phyloP scores from a whole-genome alignment of 2,329 filamentous ascomycete species.

The Ophiostoma quercus region DNA sequence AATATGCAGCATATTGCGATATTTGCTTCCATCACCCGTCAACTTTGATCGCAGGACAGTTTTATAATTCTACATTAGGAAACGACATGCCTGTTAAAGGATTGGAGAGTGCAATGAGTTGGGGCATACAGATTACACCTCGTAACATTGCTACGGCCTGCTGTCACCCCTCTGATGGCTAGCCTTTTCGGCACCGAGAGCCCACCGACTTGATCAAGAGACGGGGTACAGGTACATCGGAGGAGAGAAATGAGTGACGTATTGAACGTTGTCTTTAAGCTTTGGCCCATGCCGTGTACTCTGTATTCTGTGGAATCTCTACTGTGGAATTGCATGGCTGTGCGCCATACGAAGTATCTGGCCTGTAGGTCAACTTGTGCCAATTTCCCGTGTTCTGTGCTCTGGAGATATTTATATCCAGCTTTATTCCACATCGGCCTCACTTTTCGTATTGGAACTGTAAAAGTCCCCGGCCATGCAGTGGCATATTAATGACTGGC shows the following conservation, averaged over 20 bases:
- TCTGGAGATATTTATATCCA: background rate
- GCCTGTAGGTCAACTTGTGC: background rate
- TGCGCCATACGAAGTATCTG: background rate
- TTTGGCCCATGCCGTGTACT: background rate
- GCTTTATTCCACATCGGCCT: background rate
- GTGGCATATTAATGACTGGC: background rate
- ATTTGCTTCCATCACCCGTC: background rate
- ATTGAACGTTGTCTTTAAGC: background rate
- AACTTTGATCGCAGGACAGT: background rate
- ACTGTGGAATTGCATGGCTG: background rate
- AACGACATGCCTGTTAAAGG: background rate
- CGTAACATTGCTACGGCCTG: background rate
- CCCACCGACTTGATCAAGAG: background rate
- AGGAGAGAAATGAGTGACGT: background rate
- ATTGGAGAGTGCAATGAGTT: background rate
- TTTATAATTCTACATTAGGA: background rate
- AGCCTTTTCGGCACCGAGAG: background rate
- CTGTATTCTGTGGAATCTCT: background rate
- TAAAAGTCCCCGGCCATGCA: background rate
- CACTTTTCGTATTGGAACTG: background rate
- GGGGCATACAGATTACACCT: background rate
- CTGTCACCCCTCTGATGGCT: background rate
- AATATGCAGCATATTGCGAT: background rate
- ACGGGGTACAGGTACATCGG: background rate
- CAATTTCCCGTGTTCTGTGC: background rate